Evolutionary conservation across 2,329 filamentous ascomycete species (phyloP).

Genomic region (Ascocoryne sarcoides): DNA sequence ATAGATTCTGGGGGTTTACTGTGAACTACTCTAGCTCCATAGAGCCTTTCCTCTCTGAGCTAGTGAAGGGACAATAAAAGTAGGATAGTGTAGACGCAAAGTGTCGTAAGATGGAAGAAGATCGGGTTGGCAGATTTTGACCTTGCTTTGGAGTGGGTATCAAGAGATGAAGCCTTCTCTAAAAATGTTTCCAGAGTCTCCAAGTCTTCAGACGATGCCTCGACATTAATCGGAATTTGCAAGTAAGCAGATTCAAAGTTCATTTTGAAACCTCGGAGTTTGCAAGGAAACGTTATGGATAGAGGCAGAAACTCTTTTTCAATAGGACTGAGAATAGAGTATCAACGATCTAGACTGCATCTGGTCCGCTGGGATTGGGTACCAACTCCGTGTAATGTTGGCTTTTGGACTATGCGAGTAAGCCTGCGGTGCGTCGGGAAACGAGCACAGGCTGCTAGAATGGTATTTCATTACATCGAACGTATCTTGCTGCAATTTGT

Average conservation of each 20-base stretch:
- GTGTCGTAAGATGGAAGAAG: not conserved
- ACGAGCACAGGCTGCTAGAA: too few relatives aligned
- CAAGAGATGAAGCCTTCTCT: not conserved
- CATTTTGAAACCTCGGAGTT: not conserved
- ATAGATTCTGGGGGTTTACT: not conserved
- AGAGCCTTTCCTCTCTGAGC: not conserved
- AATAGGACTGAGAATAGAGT: too few relatives aligned
- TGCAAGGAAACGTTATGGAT: too few relatives aligned
- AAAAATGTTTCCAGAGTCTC: not conserved
- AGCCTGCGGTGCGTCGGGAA: too few relatives aligned
- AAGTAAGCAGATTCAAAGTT: not conserved
- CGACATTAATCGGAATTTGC: not conserved
- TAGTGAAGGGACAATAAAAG: not conserved
- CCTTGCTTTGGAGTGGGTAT: not conserved
- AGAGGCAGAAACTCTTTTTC: too few relatives aligned
- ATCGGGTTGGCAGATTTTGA: not conserved
- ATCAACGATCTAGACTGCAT: too few relatives aligned
- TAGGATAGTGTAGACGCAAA: not conserved
- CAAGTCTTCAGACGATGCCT: not conserved
- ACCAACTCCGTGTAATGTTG: too few relatives aligned
- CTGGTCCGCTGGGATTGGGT: too few relatives aligned
- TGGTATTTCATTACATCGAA: too few relatives aligned
- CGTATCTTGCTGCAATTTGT: too few relatives aligned
- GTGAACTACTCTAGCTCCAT: not conserved
- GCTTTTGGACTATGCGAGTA: too few relatives aligned